phyloP scores from a whole-genome alignment of 768 basidiomycete genomes.

The Neoboletus subvelutipes region DNA sequence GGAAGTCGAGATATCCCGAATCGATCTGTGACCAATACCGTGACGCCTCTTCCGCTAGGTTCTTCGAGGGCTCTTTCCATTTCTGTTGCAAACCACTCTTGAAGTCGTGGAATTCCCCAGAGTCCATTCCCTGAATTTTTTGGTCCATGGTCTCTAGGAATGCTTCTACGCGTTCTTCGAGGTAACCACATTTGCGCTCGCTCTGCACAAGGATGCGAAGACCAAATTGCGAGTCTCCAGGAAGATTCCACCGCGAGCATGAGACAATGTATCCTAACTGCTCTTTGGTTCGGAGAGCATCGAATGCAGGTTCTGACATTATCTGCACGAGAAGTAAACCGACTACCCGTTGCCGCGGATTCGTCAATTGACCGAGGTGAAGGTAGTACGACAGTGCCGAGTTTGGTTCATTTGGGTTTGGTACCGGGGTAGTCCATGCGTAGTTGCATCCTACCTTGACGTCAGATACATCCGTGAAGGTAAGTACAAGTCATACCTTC shows the following conservation, averaged over 20 bases:
- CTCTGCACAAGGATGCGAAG: conserved; percentile 86
- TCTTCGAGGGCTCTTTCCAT: conserved; percentile 87
- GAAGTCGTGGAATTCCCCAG: conserved; percentile 76
- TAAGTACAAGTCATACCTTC: conserved; percentile 45
- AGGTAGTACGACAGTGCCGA: conserved; percentile 84
- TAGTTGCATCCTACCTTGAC: conserved; percentile 60
- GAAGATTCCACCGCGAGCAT: conserved; percentile 52
- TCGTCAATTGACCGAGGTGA: conserved; percentile 67
- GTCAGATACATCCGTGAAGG: conserved; percentile 10
- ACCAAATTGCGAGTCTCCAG: conserved; percentile 71
- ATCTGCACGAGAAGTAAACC: conserved; percentile 79
- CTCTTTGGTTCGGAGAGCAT: conserved; percentile 87
- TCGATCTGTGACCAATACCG: conserved; percentile 70
- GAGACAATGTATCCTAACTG: conserved; percentile 93
- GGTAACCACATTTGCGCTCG: conserved; percentile 73
- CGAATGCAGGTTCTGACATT: conserved; percentile 88
- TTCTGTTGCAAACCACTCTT: conserved; percentile 73
- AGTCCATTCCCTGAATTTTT: conserved; percentile 64
- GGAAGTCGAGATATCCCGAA: conserved; percentile 84
- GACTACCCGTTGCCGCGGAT: conserved; percentile 63
- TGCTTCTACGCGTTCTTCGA: conserved; percentile 86
- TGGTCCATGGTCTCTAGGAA: conserved; percentile 77
- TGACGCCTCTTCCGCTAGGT: conserved; percentile 76
- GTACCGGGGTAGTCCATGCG: conserved; percentile 62
- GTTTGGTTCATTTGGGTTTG: conserved; percentile 86